Conservation (phyloP, 768 basidiomycete genomes). For the Chalciporus sphaerocephalus region DNA sequence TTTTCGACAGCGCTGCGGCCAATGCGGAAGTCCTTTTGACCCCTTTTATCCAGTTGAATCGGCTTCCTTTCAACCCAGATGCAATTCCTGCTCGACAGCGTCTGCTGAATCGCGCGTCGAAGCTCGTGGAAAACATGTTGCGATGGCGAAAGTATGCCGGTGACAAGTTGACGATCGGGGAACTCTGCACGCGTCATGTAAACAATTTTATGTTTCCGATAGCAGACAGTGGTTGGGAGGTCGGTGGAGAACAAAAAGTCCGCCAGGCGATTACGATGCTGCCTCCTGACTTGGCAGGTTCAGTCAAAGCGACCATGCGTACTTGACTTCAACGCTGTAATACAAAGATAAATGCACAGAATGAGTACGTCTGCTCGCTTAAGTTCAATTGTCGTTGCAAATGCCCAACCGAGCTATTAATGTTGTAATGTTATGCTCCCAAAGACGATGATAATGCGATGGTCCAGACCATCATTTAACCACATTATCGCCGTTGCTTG, state of each 20-base stretch:
- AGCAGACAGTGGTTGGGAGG: slow-evolving; percentile 79
- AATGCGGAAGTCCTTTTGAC: slow-evolving; percentile 47
- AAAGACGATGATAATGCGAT: slow-evolving; percentile 37
- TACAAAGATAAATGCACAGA: slow-evolving; percentile 6
- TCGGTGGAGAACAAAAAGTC: slow-evolving; percentile 68
- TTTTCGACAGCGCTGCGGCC: slow-evolving; percentile 55
- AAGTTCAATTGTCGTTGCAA: neutral
- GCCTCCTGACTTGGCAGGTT: slow-evolving; percentile 25
- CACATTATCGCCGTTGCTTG: slow-evolving; percentile 38
- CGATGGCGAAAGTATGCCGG: slow-evolving; percentile 73
- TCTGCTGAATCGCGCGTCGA: slow-evolving; percentile 60
- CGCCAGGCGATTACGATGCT: slow-evolving; percentile 45
- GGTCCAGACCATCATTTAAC: slow-evolving; percentile 17
- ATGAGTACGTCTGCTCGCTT: slow-evolving; percentile 6
- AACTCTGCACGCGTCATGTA: slow-evolving; percentile 53
- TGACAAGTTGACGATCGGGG: slow-evolving; percentile 52
- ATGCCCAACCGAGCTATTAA: slow-evolving; percentile 22
- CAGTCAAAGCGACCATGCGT: slow-evolving; percentile 13
- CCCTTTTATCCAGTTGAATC: slow-evolving; percentile 43
- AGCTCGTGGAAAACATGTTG: slow-evolving; percentile 69
- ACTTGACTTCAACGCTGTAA: slow-evolving; percentile 12
- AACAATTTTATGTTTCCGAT: slow-evolving; percentile 58
- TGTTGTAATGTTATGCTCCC: neutral
- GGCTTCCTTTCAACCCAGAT: slow-evolving; percentile 67
- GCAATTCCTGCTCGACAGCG: slow-evolving; percentile 67